These are phyloP conservation scores for Begonia peltatifolia DNA, from an alignment of 306 rosid genomes.

Conservation along the genomic window DNA sequence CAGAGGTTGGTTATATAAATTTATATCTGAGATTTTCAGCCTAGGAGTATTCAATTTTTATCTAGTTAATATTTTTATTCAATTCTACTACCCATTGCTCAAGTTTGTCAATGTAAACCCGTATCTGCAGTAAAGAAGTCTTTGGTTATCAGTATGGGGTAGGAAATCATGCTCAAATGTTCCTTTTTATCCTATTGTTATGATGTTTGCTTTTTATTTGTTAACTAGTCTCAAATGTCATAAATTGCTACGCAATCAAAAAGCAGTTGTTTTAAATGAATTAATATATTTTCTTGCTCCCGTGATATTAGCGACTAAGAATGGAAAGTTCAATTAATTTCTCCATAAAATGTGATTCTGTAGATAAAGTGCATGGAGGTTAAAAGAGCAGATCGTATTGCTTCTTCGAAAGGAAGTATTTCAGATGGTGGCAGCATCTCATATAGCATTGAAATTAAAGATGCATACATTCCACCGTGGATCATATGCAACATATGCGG, in stretches of 20 bases:
- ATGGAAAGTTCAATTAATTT: no score
- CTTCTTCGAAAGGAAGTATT: conserved; percentile 25
- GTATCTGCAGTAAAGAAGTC: no score
- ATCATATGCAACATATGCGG: conserved; percentile 42
- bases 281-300: neutral
- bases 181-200: no score
- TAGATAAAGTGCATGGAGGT: conserved; percentile 77
- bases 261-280: neutral
- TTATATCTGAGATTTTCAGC: neutral
- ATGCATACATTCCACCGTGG: conserved; percentile 83
- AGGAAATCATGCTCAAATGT: no score
- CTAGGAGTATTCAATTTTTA: neutral
- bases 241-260: no score
- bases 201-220: no score
- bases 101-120: no score
- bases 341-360: conserved; percentile 3
- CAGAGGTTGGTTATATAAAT: conserved; percentile 37
- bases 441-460: conserved; percentile 68
- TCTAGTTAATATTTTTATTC: neutral
- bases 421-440: conserved; percentile 39
- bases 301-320: conserved; percentile 5
- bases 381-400: conserved; percentile 44
- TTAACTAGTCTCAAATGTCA: no score
- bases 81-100: no score
- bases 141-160: no score